phyloP scores from a whole-genome alignment of 2,329 filamentous ascomycete genomes.

The Xylaria sp. region DNA sequence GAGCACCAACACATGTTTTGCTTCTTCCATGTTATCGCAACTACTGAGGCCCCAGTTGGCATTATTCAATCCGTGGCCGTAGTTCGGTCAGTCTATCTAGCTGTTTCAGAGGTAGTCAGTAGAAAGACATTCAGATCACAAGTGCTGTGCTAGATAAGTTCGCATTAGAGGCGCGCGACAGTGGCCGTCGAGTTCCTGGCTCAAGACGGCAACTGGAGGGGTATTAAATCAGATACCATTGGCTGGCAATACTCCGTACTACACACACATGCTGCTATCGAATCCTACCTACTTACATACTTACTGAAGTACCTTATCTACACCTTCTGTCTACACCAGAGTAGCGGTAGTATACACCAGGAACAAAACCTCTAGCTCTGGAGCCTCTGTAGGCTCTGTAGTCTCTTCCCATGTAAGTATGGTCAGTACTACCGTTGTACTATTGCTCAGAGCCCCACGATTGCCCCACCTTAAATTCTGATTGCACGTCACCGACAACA shows the following conservation, averaged over 20 bases:
- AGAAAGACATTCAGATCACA: not conserved
- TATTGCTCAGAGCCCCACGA: no score
- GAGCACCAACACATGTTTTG: not conserved
- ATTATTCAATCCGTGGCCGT: not conserved
- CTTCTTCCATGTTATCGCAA: not conserved
- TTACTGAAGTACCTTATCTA: not conserved
- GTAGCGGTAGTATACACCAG: constrained; percentile 4
- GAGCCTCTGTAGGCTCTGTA: not conserved
- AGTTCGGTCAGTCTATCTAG: not conserved
- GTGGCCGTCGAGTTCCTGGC: constrained; percentile 11
- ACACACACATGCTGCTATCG: no score
- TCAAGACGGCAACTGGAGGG: constrained; percentile 20
- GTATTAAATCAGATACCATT: not conserved
- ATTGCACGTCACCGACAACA: constrained; percentile 23
- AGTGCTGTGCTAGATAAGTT: no score
- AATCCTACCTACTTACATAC: no score
- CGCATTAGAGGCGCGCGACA: constrained; percentile 20
- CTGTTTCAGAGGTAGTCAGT: not conserved
- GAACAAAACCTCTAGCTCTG: constrained; percentile 23
- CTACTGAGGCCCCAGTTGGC: not conserved
- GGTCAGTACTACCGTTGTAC: not conserved
- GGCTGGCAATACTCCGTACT: not conserved
- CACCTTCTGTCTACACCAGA: not conserved
- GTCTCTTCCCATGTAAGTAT: not conserved
- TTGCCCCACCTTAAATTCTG: constrained; percentile 4